Percentiles rank a stretch among this genome's conserved stretches.
phyloP scores from a whole-genome alignment of 345 rosid species.

The Microthlaspi erraticum region DNA sequence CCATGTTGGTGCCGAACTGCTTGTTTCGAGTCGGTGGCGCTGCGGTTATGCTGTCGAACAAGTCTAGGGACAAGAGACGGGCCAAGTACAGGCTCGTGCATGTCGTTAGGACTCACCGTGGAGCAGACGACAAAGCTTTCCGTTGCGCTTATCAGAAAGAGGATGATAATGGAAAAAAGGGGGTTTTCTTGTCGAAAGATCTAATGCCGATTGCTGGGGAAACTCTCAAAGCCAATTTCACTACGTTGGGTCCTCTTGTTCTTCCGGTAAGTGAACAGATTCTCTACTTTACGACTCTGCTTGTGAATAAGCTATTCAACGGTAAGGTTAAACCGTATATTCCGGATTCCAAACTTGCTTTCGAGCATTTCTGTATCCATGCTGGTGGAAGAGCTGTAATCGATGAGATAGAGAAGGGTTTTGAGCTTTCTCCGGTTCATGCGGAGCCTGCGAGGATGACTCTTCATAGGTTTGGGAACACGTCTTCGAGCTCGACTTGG shows the following conservation, averaged over 20 bases:
- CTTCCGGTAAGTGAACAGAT: no score
- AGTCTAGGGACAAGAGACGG: conserved; percentile 32
- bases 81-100: conserved; percentile 50
- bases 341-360: conserved; percentile 52
- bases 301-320: conserved; percentile 41
- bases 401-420: conserved; percentile 51
- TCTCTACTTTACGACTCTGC: conserved; percentile 27
- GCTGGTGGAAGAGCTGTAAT: not conserved
- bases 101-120: conserved; percentile 50
- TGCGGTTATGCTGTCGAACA: conserved; percentile 47
- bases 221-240: conserved; percentile 50
- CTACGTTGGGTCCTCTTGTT: no score
- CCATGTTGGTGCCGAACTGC: conserved; percentile 54
- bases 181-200: conserved; percentile 47
- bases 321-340: conserved; percentile 43
- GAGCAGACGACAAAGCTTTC: conserved; percentile 50
- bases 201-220: conserved; percentile 52
- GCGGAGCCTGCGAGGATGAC: conserved; percentile 53
- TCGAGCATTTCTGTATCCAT: conserved; percentile 32
- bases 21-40: conserved; percentile 18
- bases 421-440: conserved; percentile 46
- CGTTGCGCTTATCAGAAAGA: conserved; percentile 46
- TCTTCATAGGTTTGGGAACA: not conserved
- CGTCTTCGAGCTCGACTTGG: no score
- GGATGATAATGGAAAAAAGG: conserved; percentile 39